phyloP scores from a whole-genome alignment of 2,329 filamentous ascomycete genomes.

The Neonectria faginata region DNA sequence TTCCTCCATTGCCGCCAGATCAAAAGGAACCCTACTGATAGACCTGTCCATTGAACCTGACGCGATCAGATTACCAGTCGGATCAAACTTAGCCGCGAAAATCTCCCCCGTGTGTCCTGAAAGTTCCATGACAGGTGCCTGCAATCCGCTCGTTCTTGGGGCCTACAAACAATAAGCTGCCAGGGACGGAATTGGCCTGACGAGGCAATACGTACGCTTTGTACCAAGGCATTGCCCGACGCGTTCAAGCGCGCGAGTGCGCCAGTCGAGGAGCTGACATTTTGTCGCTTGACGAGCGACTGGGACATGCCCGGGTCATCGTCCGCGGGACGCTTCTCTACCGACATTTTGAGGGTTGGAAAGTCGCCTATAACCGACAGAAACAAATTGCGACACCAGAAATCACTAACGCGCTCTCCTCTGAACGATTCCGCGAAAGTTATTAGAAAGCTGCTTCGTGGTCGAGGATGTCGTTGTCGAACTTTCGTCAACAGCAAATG shows the following conservation, averaged over 20 bases:
- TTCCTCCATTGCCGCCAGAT: too few species aligned
- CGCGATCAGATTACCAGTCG: conserved; percentile 87
- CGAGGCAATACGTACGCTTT: conserved; percentile 57
- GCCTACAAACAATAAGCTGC: conserved; percentile 62
- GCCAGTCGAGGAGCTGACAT: conserved; percentile 64
- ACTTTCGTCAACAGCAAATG: conserved; percentile 37
- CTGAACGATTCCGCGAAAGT: conserved; percentile 16
- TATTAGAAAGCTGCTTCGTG: conserved; percentile 31
- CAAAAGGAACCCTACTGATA: conserved; percentile 71
- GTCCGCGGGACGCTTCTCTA: conserved; percentile 92
- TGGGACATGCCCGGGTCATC: conserved; percentile 83
- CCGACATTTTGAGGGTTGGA: conserved; percentile 72
- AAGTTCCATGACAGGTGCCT: conserved; percentile 94
- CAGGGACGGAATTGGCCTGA: not conserved
- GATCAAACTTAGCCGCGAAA: conserved; percentile 90
- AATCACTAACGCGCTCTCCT: conserved; percentile 23
- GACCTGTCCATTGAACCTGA: conserved; percentile 96
- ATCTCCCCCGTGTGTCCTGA: conserved; percentile 87
- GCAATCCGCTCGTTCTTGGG: conserved; percentile 82
- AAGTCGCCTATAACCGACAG: not conserved
- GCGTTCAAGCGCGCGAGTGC: conserved; percentile 65
- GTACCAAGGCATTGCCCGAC: conserved; percentile 61
- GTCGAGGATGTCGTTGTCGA: conserved; percentile 30
- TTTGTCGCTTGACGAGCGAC: conserved; percentile 90
- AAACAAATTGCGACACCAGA: conserved; percentile 23